Conservation (phyloP, 768 basidiomycete species). For the Fomitopsis serialis region DNA sequence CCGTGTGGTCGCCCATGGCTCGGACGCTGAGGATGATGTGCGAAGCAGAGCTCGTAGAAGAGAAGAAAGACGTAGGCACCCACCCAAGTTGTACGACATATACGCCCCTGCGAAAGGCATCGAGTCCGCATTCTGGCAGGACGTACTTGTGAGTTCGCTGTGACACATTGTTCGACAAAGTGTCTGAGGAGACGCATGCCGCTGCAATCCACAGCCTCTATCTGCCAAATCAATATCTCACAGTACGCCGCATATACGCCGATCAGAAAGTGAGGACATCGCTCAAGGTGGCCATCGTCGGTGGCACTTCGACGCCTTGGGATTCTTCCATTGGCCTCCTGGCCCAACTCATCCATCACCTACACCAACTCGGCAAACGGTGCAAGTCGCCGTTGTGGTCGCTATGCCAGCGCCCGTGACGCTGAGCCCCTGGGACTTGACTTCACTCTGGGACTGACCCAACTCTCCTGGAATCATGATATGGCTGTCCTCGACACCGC, state of each 20-base stretch:
- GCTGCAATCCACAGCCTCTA: constrained; percentile 5
- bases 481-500: not conserved
- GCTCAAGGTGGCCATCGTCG: not conserved
- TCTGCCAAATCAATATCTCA: not conserved
- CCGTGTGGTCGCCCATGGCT: not conserved
- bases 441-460: not conserved
- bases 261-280: not conserved
- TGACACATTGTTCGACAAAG: not conserved
- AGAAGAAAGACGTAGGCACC: constrained; percentile 4
- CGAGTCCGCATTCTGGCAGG: constrained; percentile 1
- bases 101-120: not conserved
- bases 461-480: not conserved
- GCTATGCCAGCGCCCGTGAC: constrained; percentile 4
- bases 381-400: constrained; percentile 6
- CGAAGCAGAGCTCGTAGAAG: not conserved
- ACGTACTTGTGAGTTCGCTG: constrained; percentile 8
- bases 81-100: constrained; percentile 12
- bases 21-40: not conserved
- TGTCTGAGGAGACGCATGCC: not conserved
- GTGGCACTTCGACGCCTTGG: not conserved
- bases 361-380: not conserved
- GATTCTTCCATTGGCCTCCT: constrained; percentile 4
- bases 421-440: not conserved
- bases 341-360: not conserved
- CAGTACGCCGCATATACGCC: not conserved